Base-by-base conservation (phyloP, 164 flowering plant species). In the Tetracentron sinense region DNA sequence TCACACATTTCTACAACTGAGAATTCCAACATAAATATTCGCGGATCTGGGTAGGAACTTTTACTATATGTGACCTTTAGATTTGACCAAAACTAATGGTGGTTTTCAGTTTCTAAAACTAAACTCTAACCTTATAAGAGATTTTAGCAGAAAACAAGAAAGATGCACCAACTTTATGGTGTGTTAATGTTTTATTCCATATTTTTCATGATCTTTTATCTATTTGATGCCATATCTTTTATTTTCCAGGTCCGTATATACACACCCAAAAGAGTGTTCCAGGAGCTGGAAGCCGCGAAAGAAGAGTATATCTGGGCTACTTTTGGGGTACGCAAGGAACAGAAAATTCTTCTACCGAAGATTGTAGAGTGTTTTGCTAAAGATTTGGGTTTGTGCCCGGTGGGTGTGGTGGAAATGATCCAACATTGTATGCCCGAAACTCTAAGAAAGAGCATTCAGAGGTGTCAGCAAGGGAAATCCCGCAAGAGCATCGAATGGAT, bases 261-360 rank as follows among this genome's bases (percentile, higher is more conserved):
- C 77, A 86, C 96, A 15, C 87, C 94, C 11, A 86, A 89, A 65
- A 76, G 87, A 72, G 78, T 94, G 55, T 48, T 77, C 54, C 88
- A 83, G 62, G 97, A 94, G 71, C 81, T 94, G 23, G 96, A 91
- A 78, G 64, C 72, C 54, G 97, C 99, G 46, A 91, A 86, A 72
- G 93, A 88, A 52, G 99, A 94, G 72, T 94, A 83, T 72, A 69
- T 94, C n/a, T 77, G 87, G 21, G 92, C 93, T n/a, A 84, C 86
- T 8, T 81, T 88, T 69, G 87, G 92, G 4, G 69, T 85, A 12
- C 75, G 79, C 55, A 88, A 82, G 67, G 88, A 84, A 59, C 82
- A 82, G 29, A 89, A 82, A 72, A 74, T 89, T 33, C 69, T 84
- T 26, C 54, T 94, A 54, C 96, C 99, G 5, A 94, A 89, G 78